Percentiles rank a stretch among this genome's conserved stretches.
Evolutionary conservation across 805 yeast genomes (phyloP).

Genomic region (Sugiyamaella chiloensis): DNA sequence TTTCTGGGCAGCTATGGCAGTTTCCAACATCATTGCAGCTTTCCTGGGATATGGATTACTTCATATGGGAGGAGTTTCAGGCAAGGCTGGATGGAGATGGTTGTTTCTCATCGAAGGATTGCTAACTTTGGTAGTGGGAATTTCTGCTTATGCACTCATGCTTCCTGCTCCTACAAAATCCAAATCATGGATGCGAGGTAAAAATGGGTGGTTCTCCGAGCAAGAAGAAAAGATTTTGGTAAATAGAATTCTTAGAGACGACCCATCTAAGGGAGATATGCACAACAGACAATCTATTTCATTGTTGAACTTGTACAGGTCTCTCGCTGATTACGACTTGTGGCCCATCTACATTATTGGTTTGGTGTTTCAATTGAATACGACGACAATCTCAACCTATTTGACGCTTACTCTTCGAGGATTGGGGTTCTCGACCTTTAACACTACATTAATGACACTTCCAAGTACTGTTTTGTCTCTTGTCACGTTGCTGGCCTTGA

Average conservation of each 20-base stretch:
- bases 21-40: conserved; percentile 42
- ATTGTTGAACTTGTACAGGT: conserved; percentile 37
- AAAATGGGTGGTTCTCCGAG: conserved; percentile 53
- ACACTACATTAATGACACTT: conserved; percentile 50
- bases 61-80: conserved; percentile 44
- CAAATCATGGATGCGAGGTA: conserved; percentile 38
- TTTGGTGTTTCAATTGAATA: conserved; percentile 40
- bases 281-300: conserved; percentile 54
- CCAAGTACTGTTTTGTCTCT: conserved; percentile 18
- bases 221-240: conserved; percentile 57
- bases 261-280: conserved; percentile 64
- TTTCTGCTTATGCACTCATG: conserved; percentile 44
- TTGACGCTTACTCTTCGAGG: conserved; percentile 46
- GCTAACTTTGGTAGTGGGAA: conserved; percentile 49
- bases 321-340: conserved; percentile 48
- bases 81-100: conserved; percentile 59
- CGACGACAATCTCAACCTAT: conserved; percentile 39
- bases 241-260: conserved; percentile 58
- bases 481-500: conserved; percentile 26
- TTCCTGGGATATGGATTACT: conserved; percentile 51
- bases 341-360: conserved; percentile 55
- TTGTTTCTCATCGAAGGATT: conserved; percentile 58
- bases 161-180: conserved; percentile 52
- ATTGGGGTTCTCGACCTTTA: conserved; percentile 51
- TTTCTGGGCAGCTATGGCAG: conserved; percentile 52